These are phyloP conservation scores for Corylus americana DNA, from an alignment of 306 rosid species.

Conservation along the genomic window DNA sequence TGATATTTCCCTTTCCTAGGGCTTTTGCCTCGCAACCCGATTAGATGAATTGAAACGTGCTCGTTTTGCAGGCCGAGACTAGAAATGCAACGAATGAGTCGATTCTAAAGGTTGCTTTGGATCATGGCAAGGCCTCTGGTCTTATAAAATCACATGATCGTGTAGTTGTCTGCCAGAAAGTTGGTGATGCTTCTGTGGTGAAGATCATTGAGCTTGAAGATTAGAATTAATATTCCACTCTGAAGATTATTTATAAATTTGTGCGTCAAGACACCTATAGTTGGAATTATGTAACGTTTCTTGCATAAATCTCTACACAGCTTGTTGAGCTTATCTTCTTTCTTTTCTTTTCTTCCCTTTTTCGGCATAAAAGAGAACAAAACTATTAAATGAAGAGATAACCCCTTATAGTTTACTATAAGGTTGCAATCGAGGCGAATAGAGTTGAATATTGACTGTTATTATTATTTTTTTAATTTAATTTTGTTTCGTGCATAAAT, in stretches of 20 bases:
- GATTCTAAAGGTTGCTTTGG: constrained; percentile 89
- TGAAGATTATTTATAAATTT: constrained; percentile 28
- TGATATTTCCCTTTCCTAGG: background rate
- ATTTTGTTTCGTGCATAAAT: too few relatives aligned
- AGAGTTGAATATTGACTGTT: too few relatives aligned
- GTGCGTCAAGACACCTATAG: too few relatives aligned
- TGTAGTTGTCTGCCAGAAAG: constrained; percentile 92
- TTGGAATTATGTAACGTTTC: too few relatives aligned
- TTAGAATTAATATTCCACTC: background rate
- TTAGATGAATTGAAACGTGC: constrained; percentile 1
- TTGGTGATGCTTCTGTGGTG: constrained; percentile 88
- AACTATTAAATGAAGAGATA: too few relatives aligned
- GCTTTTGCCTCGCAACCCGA: background rate
- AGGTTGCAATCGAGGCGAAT: too few relatives aligned
- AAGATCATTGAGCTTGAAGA: constrained; percentile 98
- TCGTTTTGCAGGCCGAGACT: constrained; percentile 75
- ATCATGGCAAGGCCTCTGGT: constrained; percentile 88
- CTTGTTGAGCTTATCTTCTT: too few relatives aligned
- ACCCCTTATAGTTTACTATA: too few relatives aligned
- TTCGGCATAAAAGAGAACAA: too few relatives aligned
- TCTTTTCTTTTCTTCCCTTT: too few relatives aligned
- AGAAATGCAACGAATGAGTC: constrained; percentile 85
- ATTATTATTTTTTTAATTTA: too few relatives aligned
- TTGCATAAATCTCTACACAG: too few relatives aligned
- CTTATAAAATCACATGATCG: constrained; percentile 85